Percentiles rank a stretch among this genome's conserved stretches.
Evolutionary conservation across 768 basidiomycete species (phyloP).

Genomic region (Leucocoprinus birnbaumii): DNA sequence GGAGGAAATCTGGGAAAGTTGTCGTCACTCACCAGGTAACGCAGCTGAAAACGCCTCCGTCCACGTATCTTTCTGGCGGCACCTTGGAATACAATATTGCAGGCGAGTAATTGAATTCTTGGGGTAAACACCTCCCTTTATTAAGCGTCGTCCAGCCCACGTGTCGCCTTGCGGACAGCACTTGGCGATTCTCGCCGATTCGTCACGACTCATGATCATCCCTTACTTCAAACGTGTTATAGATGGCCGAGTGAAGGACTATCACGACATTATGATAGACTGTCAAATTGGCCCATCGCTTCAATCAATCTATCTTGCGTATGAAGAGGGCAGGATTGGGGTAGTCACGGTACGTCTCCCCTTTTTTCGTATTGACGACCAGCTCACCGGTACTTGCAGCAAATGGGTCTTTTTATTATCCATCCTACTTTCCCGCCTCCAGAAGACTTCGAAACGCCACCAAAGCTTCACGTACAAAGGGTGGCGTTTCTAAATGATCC

Average conservation of each 20-base stretch:
- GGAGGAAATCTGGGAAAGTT: not conserved
- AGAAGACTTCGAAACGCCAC: slow-evolving; percentile 3
- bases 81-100: not conserved
- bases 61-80: no score
- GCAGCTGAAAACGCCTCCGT: not conserved
- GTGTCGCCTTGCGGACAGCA: slow-evolving; percentile 49
- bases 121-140: no score
- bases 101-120: no score
- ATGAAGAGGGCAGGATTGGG: slow-evolving; percentile 38
- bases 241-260: slow-evolving; percentile 15
- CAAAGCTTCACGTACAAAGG: slow-evolving; percentile 10
- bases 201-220: slow-evolving; percentile 39
- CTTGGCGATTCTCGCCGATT: slow-evolving; percentile 34
- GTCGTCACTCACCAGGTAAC: not conserved
- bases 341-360: slow-evolving; percentile 42
- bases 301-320: slow-evolving; percentile 46
- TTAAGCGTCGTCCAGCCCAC: slow-evolving; percentile 29
- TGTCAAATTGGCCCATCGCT: slow-evolving; percentile 36
- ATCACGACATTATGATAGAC: slow-evolving; percentile 34
- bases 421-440: slow-evolving; percentile 11
- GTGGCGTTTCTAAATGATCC: slow-evolving; percentile 26
- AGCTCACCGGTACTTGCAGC: slow-evolving; percentile 16
- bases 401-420: slow-evolving; percentile 22
- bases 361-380: not conserved
- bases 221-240: slow-evolving; percentile 39